These are phyloP conservation scores for Thelonectria rubi DNA, from an alignment of 2,329 filamentous ascomycete species.

Conservation along the genomic window DNA sequence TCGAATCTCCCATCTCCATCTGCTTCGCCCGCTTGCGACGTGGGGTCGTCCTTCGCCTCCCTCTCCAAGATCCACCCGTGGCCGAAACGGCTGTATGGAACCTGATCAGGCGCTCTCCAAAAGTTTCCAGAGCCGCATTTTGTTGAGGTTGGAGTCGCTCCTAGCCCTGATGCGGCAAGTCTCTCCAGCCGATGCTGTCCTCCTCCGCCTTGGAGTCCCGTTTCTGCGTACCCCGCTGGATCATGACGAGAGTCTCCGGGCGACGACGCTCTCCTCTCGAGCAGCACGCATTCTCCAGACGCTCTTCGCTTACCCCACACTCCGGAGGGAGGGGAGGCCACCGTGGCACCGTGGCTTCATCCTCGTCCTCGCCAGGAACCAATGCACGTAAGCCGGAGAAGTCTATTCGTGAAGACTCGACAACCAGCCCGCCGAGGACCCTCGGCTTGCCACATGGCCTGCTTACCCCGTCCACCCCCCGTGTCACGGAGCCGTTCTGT, in stretches of 20 bases:
- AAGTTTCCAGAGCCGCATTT: constrained; percentile 34
- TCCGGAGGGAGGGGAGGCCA: constrained; percentile 1
- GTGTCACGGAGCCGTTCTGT: constrained; percentile 18
- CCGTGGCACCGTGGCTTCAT: constrained; percentile 10
- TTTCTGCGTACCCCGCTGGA: constrained; percentile 3
- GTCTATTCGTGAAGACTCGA: constrained; percentile 12
- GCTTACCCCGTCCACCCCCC: constrained; percentile 15
- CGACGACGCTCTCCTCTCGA: not conserved
- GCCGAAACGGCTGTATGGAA: constrained; percentile 23
- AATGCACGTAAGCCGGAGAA: constrained; percentile 16
- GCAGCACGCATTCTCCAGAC: not conserved
- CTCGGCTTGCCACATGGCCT: constrained; percentile 23
- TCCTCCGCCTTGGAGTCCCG: not conserved
- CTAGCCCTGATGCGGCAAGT: constrained; percentile 1
- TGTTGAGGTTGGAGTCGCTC: constrained; percentile 34
- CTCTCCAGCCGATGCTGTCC: too few species aligned
- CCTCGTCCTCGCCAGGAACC: constrained; percentile 20
- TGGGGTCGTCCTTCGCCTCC: not conserved
- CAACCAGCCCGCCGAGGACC: not conserved
- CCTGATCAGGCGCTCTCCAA: constrained; percentile 28
- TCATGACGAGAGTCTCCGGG: constrained; percentile 6
- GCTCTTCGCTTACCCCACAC: constrained; percentile 18
- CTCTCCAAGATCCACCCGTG: constrained; percentile 6
- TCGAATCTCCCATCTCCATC: constrained; percentile 11
- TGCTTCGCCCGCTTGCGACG: constrained; percentile 1